Evolutionary conservation across 495 filamentous ascomycete genomes (phyloP).

Genomic region (Hyaloscypha bicolor): DNA sequence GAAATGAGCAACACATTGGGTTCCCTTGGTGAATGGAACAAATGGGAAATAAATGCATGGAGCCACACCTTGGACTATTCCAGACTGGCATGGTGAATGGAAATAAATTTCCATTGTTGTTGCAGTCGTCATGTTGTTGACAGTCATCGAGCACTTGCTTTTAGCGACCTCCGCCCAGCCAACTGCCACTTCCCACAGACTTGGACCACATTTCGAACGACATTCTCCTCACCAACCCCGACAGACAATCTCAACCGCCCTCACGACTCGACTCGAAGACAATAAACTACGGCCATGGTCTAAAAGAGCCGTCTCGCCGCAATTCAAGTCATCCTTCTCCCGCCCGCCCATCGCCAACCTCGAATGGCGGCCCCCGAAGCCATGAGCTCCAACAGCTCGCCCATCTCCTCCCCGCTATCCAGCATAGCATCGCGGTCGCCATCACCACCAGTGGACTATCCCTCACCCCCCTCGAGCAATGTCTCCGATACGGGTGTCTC

Average conservation of each 20-base stretch:
- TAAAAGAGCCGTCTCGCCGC: neutral
- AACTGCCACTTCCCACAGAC: neutral
- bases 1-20: neutral
- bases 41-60: neutral
- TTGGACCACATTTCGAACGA: slow-evolving; percentile 17
- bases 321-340: slow-evolving; percentile 2
- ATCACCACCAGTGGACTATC: slow-evolving; percentile 39
- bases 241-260: neutral
- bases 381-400: slow-evolving; percentile 19
- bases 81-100: neutral
- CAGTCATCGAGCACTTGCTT: neutral
- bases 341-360: slow-evolving; percentile 16
- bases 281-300: slow-evolving; percentile 4
- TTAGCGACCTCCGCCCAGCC: slow-evolving; percentile 2
- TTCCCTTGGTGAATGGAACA: neutral
- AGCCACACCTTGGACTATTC: neutral
- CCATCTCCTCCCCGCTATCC: slow-evolving; percentile 35
- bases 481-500: slow-evolving; percentile 47
- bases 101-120: neutral
- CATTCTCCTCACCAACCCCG: slow-evolving; percentile 12
- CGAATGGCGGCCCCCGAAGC: slow-evolving; percentile 19
- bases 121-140: neutral
- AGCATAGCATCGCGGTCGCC: slow-evolving; percentile 32
- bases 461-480: slow-evolving; percentile 43
- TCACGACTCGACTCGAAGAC: neutral